A percentile compares a stretch with the other conserved stretches of the same genome.
Evolutionary conservation across 768 basidiomycete species (phyloP).

Genomic region (Coprinellus aureogranulatus): DNA sequence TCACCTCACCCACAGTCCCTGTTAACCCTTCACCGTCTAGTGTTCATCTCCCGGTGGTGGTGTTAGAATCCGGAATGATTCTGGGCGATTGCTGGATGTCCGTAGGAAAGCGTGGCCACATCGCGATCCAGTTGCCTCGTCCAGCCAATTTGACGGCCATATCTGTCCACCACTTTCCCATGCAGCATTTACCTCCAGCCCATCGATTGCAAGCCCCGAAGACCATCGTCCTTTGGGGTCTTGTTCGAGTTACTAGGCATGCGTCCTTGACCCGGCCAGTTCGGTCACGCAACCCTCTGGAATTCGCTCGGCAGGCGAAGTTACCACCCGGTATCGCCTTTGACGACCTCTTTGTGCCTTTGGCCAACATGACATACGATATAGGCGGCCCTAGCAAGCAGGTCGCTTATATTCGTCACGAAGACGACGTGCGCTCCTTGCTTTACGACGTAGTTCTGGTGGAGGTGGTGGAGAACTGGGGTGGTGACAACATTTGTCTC

Average conservation of each 20-base stretch:
- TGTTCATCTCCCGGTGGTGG: no score
- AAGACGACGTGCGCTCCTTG: background rate
- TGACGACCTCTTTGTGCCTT: background rate
- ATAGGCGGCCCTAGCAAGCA: background rate
- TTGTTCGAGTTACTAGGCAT: background rate
- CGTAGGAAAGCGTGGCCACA: no score
- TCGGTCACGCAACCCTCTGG: background rate
- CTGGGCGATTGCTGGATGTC: no score
- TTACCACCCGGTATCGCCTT: background rate
- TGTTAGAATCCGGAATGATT: no score
- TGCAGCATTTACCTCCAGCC: background rate
- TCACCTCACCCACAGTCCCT: no score
- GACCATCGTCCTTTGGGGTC: background rate
- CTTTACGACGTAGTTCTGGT: background rate
- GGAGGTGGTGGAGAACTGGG: background rate
- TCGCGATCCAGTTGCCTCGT: background rate
- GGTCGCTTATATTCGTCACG: background rate
- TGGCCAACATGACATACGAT: background rate
- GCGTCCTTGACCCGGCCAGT: background rate
- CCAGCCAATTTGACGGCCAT: background rate
- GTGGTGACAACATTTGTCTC: background rate
- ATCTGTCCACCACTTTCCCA: background rate
- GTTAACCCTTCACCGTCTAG: no score
- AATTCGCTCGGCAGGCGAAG: background rate
- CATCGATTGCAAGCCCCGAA: background rate